A percentile compares a stretch with the other conserved stretches of the same genome.
These are phyloP conservation scores for Tillandsia fasciculata DNA, from an alignment of 176 grass and related monocot species.

Conservation along the genomic window DNA sequence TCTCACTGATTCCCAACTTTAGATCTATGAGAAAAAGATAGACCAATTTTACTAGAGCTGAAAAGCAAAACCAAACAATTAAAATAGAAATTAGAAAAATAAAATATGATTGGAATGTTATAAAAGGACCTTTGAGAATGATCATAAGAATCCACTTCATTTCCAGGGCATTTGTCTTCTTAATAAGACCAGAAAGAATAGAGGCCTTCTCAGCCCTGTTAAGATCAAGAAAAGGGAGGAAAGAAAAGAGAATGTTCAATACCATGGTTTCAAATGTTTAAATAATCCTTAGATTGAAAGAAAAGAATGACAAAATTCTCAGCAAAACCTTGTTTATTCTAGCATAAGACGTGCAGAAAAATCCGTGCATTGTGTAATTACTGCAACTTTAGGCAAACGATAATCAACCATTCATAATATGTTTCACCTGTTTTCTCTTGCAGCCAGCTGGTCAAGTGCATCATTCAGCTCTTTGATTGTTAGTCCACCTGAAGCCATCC, in stretches of 20 bases:
- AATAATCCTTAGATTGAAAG: too few relatives aligned
- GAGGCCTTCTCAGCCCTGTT: conserved; percentile 67
- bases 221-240: conserved; percentile 14
- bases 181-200: conserved; percentile 66
- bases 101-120: conserved; percentile 7
- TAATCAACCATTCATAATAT: background rate
- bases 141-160: conserved; percentile 99
- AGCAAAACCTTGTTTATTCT: conserved; percentile 11
- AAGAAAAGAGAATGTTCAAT: background rate
- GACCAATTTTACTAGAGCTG: conserved; percentile 15
- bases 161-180: conserved; percentile 87
- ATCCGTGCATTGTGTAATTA: background rate
- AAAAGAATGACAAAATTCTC: conserved; percentile 11
- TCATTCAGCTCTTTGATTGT: conserved; percentile 90
- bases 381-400: background rate
- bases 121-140: conserved; percentile 71
- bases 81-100: conserved; percentile 5
- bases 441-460: conserved; percentile 59
- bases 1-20: conserved; percentile 89
- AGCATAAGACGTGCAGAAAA: too few relatives aligned
- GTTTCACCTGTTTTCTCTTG: conserved; percentile 57
- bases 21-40: conserved; percentile 46
- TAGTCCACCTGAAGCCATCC: conserved; percentile 64
- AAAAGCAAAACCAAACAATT: conserved; percentile 14
- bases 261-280: background rate